Conservation (phyloP, 768 basidiomycete genomes). For the Calocybe cyanea region DNA sequence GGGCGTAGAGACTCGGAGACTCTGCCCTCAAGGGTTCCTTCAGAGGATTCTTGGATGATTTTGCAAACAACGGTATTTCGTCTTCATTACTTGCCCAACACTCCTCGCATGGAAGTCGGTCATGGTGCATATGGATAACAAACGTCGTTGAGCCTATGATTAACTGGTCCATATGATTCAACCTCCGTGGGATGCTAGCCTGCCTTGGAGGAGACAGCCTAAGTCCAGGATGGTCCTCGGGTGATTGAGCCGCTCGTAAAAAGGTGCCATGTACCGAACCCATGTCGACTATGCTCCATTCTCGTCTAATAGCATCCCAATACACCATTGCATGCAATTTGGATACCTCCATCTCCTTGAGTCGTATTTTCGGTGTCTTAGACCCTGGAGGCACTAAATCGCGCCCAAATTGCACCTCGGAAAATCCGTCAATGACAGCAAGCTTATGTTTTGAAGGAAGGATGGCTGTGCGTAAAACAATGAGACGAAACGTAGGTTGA, state of each 20-base stretch:
- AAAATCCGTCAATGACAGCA: constrained; percentile 43
- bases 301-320: constrained; percentile 55
- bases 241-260: constrained; percentile 31
- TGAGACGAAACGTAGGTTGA: constrained; percentile 44
- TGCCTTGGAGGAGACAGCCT: constrained; percentile 62
- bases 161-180: constrained; percentile 63
- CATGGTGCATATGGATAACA: constrained; percentile 63
- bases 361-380: constrained; percentile 57
- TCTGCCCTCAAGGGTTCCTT: constrained; percentile 25
- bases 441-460: constrained; percentile 47
- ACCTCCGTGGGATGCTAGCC: constrained; percentile 63
- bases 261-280: constrained; percentile 85
- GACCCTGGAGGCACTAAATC: constrained; percentile 53
- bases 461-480: constrained; percentile 54
- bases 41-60: constrained; percentile 19
- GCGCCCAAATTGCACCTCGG: constrained; percentile 71
- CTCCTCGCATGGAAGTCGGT: constrained; percentile 54
- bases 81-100: constrained; percentile 51
- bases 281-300: constrained; percentile 81
- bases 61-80: constrained; percentile 58
- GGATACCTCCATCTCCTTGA: constrained; percentile 83
- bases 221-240: constrained; percentile 27
- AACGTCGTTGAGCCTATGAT: constrained; percentile 72
- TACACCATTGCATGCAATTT: constrained; percentile 76
- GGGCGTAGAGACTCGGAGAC: constrained; percentile 9